These are phyloP conservation scores for Avena atlantica DNA, from an alignment of 176 grass and related monocot genomes.

Conservation along the genomic window DNA sequence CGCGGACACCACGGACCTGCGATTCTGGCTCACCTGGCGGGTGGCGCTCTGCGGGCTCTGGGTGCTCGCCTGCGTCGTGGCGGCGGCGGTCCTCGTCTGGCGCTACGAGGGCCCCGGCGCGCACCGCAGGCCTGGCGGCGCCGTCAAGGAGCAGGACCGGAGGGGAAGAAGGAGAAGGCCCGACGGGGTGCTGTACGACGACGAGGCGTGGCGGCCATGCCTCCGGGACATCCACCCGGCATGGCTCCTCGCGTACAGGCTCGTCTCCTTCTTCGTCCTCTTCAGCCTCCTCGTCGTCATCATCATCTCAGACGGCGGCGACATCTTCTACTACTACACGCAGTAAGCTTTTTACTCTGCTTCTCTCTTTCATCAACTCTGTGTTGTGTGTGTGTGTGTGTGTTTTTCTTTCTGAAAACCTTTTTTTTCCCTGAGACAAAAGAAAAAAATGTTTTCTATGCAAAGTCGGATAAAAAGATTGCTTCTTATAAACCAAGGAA, in stretches of 20 bases:
- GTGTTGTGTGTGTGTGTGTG: no score
- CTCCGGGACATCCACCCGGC: constrained; percentile 79
- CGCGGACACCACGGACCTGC: constrained; percentile 59
- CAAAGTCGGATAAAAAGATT: constrained; percentile 12
- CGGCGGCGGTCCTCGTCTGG: constrained; percentile 63
- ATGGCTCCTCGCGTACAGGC: constrained; percentile 75
- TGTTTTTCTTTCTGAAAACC: neutral
- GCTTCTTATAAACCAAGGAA: no score
- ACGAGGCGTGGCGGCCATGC: constrained; percentile 85
- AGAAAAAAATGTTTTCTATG: neutral
- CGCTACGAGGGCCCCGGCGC: constrained; percentile 59
- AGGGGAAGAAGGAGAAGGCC: neutral
- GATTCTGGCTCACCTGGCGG: constrained; percentile 80
- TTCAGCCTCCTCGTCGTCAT: constrained; percentile 74
- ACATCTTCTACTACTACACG: constrained; percentile 91
- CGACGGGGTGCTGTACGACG: constrained; percentile 60
- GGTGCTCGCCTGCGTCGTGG: constrained; percentile 60
- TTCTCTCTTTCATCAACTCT: no score
- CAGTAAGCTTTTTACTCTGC: constrained; percentile 56
- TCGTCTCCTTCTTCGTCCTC: constrained; percentile 78
- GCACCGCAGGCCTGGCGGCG: constrained; percentile 27
- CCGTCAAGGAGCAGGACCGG: neutral
- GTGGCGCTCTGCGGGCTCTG: constrained; percentile 64
- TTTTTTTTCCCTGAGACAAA: neutral
- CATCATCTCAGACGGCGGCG: constrained; percentile 70